These are phyloP conservation scores for Naganishia randhawae DNA, from an alignment of 768 basidiomycete species.

Conservation along the genomic window DNA sequence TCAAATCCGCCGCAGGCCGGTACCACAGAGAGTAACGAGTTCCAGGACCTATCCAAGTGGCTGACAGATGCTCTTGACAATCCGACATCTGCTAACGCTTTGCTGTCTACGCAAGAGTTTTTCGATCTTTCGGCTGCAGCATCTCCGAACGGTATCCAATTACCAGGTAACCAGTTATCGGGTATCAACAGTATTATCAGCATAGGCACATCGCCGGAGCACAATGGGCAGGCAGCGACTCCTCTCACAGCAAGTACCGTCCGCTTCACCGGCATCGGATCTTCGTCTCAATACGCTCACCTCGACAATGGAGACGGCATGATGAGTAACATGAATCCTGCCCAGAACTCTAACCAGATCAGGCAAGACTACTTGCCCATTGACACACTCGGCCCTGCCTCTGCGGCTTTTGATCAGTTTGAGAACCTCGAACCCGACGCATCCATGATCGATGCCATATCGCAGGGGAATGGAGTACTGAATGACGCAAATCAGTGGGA, in stretches of 20 bases:
- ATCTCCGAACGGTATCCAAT: slow-evolving; percentile 21
- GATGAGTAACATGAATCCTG: background rate
- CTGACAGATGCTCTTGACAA: slow-evolving; percentile 32
- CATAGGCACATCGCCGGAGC: background rate
- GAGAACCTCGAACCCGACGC: slow-evolving; percentile 38
- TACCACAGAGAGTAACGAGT: background rate
- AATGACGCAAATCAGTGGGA: slow-evolving; percentile 22
- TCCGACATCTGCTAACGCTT: slow-evolving; percentile 36
- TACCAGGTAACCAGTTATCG: slow-evolving; percentile 17
- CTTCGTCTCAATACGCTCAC: background rate
- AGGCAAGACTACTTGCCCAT: slow-evolving; percentile 21
- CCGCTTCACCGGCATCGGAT: background rate
- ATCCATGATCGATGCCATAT: slow-evolving; percentile 27
- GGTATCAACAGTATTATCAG: background rate
- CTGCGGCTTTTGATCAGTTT: slow-evolving; percentile 38
- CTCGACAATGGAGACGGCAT: background rate
- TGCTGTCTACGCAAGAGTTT: slow-evolving; percentile 49
- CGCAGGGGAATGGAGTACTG: slow-evolving; percentile 10
- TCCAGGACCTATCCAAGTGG: slow-evolving; percentile 27
- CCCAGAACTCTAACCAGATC: background rate
- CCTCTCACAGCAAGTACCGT: background rate
- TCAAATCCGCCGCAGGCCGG: background rate
- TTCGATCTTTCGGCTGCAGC: slow-evolving; percentile 46
- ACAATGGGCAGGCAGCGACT: background rate
- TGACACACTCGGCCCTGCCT: slow-evolving; percentile 36